phyloP scores from a whole-genome alignment of 352 stramenopile species.

The Thalassiosira exigua region DNA sequence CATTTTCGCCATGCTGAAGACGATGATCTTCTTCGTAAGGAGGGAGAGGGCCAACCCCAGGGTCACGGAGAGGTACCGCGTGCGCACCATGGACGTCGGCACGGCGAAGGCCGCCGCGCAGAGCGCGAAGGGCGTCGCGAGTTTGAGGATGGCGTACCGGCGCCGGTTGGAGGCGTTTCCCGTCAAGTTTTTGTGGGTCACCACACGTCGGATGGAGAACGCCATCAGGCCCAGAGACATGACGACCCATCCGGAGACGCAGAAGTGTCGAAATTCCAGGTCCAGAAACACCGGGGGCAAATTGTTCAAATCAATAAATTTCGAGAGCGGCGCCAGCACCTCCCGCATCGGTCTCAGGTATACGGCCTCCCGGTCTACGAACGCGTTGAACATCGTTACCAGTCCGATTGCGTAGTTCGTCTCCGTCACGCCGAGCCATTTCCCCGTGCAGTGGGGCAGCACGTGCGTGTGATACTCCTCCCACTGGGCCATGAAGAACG shows the following conservation, averaged over 20 bases:
- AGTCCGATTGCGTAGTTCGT: slow-evolving; percentile 61
- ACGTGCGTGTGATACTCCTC: slow-evolving; percentile 97
- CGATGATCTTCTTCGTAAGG: slow-evolving; percentile 85
- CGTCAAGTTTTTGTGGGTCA: slow-evolving; percentile 37
- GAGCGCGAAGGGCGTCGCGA: slow-evolving; percentile 34
- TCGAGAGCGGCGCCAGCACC: slow-evolving; percentile 20
- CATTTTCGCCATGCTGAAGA: slow-evolving; percentile 83
- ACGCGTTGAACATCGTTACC: slow-evolving; percentile 44
- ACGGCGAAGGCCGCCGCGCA: slow-evolving; percentile 40
- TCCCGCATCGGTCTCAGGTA: slow-evolving; percentile 38
- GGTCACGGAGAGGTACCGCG: slow-evolving; percentile 54
- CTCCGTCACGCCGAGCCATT: slow-evolving; percentile 76
- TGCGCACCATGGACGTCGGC: slow-evolving; percentile 37
- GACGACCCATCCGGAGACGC: slow-evolving; percentile 41
- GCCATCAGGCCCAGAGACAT: slow-evolving; percentile 50
- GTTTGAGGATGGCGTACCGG: slow-evolving; percentile 49
- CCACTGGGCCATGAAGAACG: slow-evolving; percentile 98
- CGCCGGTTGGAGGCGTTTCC: slow-evolving; percentile 12
- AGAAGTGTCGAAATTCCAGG: slow-evolving; percentile 59
- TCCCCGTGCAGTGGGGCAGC: slow-evolving; percentile 90
- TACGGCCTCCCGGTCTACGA: slow-evolving; percentile 56
- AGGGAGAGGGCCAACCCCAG: slow-evolving; percentile 72
- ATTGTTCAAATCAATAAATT: slow-evolving; percentile 4
- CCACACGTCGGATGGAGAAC: slow-evolving; percentile 37
- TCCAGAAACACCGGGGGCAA: slow-evolving; percentile 25